phyloP scores from a whole-genome alignment of 1,284 basidiomycete species.

The Laetiporus sulphureus region DNA sequence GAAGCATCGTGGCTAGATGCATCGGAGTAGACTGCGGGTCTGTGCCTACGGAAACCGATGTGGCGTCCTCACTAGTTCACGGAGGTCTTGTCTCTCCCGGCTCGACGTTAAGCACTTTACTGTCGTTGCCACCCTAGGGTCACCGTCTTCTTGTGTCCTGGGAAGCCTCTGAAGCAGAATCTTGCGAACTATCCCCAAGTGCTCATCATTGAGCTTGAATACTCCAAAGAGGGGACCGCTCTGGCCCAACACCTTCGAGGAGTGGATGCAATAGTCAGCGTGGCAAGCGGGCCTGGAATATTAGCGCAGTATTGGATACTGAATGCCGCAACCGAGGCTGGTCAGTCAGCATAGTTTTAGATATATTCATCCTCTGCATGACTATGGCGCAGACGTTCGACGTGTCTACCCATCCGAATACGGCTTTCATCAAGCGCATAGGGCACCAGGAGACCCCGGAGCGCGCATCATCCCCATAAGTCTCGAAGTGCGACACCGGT shows the following conservation, averaged over 20 bases:
- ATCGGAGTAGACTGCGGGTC: too few species aligned
- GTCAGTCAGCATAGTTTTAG: slow-evolving; percentile 1
- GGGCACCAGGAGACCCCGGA: slow-evolving; percentile 5
- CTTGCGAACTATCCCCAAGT: slow-evolving; percentile 2
- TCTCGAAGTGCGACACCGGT: too few species aligned
- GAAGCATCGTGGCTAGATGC: too few species aligned
- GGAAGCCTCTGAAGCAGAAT: background rate
- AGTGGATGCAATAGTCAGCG: slow-evolving; percentile 5
- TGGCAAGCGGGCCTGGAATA: slow-evolving; percentile 4
- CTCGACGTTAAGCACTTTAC: too few species aligned
- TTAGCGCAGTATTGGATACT: slow-evolving; percentile 3
- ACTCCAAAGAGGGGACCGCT: slow-evolving; percentile 2
- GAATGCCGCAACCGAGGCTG: slow-evolving; percentile 4
- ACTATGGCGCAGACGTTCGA: slow-evolving; percentile 1
- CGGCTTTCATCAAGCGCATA: slow-evolving; percentile 5
- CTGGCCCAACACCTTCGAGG: slow-evolving; percentile 4
- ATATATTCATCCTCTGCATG: background rate
- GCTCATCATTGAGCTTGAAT: background rate
- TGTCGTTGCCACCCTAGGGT: background rate
- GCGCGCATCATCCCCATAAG: slow-evolving; percentile 4
- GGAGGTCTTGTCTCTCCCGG: too few species aligned
- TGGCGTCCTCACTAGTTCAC: too few species aligned
- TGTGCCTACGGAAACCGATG: too few species aligned
- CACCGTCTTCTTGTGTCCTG: background rate
- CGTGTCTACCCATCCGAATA: slow-evolving; percentile 8